These are phyloP conservation scores for Cryomyces antarcticus DNA, from an alignment of 495 filamentous ascomycete species.

Conservation along the genomic window DNA sequence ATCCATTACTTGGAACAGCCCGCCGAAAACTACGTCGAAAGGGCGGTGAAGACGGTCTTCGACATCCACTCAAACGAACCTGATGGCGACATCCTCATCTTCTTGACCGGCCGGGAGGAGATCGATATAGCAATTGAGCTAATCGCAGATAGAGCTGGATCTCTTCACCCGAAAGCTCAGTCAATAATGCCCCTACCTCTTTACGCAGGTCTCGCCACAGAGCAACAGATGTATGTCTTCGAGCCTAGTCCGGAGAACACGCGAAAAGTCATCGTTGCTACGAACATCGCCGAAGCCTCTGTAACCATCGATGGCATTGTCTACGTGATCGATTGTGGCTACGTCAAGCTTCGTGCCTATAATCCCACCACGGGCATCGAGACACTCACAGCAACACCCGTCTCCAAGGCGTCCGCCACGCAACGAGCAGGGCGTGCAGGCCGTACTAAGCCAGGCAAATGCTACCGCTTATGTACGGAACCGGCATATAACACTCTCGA, in stretches of 20 bases:
- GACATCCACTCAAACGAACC: conserved; percentile 78
- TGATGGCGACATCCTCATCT: conserved; percentile 65
- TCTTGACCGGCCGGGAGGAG: conserved; percentile 22
- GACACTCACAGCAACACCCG: conserved; percentile 63
- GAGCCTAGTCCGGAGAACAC: conserved; percentile 16
- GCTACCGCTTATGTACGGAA: conserved; percentile 83
- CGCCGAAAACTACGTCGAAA: conserved; percentile 73
- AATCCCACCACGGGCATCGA: conserved; percentile 82
- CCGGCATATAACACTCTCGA: conserved; percentile 45
- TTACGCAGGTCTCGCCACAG: conserved; percentile 20
- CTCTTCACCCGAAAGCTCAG: conserved; percentile 5
- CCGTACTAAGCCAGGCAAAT: conserved; percentile 82
- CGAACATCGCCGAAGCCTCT: conserved; percentile 24
- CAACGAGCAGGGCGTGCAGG: conserved; percentile 87
- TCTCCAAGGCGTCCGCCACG: conserved; percentile 83
- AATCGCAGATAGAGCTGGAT: conserved; percentile 14
- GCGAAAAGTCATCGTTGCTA: conserved; percentile 21
- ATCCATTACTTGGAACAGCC: conserved; percentile 66
- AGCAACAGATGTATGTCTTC: conserved; percentile 24
- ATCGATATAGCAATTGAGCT: conserved; percentile 17
- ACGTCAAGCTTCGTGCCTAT: conserved; percentile 78
- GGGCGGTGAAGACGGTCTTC: conserved; percentile 71
- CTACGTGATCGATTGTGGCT: conserved; percentile 30
- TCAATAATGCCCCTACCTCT: conserved; percentile 17
- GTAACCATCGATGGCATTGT: conserved; percentile 23